Evolutionary conservation across 257 asterid genomes (phyloP), one percentile per base, ranked within the genome.

Genomic region (Craterostigma plantagineum): DNA sequence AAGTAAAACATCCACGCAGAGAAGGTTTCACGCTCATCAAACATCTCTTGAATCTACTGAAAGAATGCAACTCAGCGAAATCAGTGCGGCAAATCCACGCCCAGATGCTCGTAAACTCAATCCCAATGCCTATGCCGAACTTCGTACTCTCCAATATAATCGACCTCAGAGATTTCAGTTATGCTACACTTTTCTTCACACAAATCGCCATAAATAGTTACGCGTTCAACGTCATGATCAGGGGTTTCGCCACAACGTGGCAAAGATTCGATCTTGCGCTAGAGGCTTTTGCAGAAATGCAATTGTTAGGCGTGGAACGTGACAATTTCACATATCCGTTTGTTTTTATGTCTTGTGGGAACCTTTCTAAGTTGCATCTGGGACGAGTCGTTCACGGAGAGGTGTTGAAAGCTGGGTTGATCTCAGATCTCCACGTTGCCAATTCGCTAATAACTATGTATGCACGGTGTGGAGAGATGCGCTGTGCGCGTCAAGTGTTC

Each of bases 261-360:
- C 64, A 69, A 44, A 69, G 58, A 9, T 76, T 53, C 55, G 69
- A 65, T 53, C 63, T 66, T 18, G 80, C 92, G 0, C 37, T 81
- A 1, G 56, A 76, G 38, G 58, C 48, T 54, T 76, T 69, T 36
- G 59, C 55, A 54, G 52, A 52, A 56, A 81, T 86, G 97, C 81
- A 63, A 48, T 46, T 39, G 39, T 43, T 60, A 8, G 66, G 73
- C 44, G 40, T 81, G 36, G 72, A 67, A 53, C 82, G 95, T 0
- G 92, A 78, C 45, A 81, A 81, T 60, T 87, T 71, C 33, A 81
- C 95, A 8, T 81, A 71, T 67, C 97, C 95, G 0, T 81, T 81
- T 56, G 78, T 87, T 58, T 76, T 79, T 34, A 70, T 73, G 4
- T 64, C 95, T 0, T 87, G 91, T 52, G 84, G 87, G 48, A 67